Conservation (phyloP, 345 rosid species). For the Sisymbrium altissimum region DNA sequence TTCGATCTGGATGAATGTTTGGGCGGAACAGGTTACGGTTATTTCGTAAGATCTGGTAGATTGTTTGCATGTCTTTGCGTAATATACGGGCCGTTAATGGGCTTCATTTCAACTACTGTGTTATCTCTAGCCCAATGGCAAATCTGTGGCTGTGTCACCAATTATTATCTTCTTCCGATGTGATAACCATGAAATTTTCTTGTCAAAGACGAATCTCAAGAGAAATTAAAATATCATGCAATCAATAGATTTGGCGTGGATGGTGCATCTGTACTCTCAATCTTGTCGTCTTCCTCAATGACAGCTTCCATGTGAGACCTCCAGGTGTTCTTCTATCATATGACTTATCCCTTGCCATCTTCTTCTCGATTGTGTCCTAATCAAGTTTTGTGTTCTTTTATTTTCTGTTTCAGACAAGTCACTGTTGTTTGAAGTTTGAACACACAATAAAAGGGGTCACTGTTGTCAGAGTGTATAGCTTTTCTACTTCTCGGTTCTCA, state of each 20-base stretch:
- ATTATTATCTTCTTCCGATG: neutral
- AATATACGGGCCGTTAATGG: neutral
- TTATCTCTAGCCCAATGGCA: neutral
- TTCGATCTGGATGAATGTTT: conserved; percentile 31
- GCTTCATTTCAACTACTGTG: neutral
- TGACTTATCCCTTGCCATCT: too few relatives aligned
- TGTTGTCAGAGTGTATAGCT: neutral
- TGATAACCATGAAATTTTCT: neutral
- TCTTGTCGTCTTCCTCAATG: conserved; percentile 16
- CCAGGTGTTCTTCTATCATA: conserved; percentile 11
- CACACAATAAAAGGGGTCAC: too few relatives aligned
- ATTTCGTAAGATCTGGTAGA: too few relatives aligned
- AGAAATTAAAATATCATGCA: neutral
- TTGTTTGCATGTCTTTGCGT: too few relatives aligned
- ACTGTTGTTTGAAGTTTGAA: neutral
- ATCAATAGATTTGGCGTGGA: neutral
- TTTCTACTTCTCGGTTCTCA: neutral
- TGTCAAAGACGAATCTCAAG: neutral
- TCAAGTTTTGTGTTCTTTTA: neutral
- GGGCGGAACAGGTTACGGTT: conserved; percentile 48
- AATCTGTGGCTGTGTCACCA: neutral
- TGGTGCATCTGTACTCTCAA: neutral
- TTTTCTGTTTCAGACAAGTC: neutral
- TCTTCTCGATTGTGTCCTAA: neutral
- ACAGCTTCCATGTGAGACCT: conserved; percentile 9